A percentile compares a stretch with the other conserved stretches of the same genome.
phyloP scores from a whole-genome alignment of 179 eudicot species.

The Silene coronaria region DNA sequence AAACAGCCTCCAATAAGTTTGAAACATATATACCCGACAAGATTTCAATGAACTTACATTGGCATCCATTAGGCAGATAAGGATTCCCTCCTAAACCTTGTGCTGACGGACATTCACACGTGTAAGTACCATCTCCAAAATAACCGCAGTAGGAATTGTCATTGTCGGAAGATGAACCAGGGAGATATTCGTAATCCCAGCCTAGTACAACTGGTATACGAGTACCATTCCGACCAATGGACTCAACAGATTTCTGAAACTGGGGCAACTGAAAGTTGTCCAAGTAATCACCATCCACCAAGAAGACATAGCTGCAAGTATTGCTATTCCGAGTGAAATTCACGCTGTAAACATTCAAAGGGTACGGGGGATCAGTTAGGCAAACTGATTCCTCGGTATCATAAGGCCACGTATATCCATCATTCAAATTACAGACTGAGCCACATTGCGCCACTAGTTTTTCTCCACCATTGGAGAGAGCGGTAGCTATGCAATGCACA shows the following conservation, averaged over 20 bases:
- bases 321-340: background rate
- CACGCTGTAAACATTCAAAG: constrained; percentile 17
- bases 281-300: constrained; percentile 6
- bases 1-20: background rate
- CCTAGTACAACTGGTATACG: constrained; percentile 12
- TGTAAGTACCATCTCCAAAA: background rate
- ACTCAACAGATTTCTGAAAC: constrained; percentile 10
- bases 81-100: constrained; percentile 25
- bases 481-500: constrained; percentile 19
- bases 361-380: constrained; percentile 11
- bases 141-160: background rate
- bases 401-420: background rate
- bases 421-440: constrained; percentile 13
- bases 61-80: constrained; percentile 32
- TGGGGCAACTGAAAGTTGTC: background rate
- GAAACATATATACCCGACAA: background rate
- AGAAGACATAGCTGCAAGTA: constrained; percentile 8
- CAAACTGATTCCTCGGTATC: constrained; percentile 11
- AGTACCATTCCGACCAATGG: background rate
- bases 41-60: constrained; percentile 16
- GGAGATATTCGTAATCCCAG: constrained; percentile 11
- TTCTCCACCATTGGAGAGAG: background rate
- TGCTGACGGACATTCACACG: constrained; percentile 2
- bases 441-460: constrained; percentile 21
- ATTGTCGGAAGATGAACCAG: constrained; percentile 2